These are phyloP conservation scores for Bryoglossum gracile DNA, from an alignment of 495 filamentous ascomycete species.

Conservation along the genomic window DNA sequence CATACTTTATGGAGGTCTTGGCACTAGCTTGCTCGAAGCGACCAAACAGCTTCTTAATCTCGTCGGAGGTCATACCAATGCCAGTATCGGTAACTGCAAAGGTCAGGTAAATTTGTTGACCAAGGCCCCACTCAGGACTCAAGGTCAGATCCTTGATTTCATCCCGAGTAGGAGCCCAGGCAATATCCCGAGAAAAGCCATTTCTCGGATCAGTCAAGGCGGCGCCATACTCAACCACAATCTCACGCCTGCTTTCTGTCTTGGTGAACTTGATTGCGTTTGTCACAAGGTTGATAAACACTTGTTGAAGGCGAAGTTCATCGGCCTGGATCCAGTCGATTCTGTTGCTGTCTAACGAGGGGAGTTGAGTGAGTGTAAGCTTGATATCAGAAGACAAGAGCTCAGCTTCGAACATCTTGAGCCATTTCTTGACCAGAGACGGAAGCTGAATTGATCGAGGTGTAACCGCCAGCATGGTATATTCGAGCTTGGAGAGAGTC, in stretches of 20 bases:
- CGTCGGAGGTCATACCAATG: slow-evolving; percentile 61
- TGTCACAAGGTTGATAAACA: slow-evolving; percentile 49
- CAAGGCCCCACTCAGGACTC: slow-evolving; percentile 57
- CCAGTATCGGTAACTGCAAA: slow-evolving; percentile 73
- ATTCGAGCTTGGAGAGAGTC: slow-evolving; percentile 51
- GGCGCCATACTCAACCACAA: slow-evolving; percentile 43
- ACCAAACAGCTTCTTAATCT: slow-evolving; percentile 67
- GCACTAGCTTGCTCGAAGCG: slow-evolving; percentile 72
- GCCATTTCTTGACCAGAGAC: slow-evolving; percentile 36
- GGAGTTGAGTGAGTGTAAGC: slow-evolving; percentile 42
- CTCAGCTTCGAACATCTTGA: slow-evolving; percentile 73
- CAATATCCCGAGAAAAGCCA: slow-evolving; percentile 27
- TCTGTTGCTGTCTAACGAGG: slow-evolving; percentile 36
- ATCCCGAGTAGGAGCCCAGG: slow-evolving; percentile 17
- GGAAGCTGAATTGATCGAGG: slow-evolving; percentile 45
- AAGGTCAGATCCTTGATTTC: slow-evolving; percentile 44
- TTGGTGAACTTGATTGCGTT: slow-evolving; percentile 55
- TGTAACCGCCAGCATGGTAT: slow-evolving; percentile 46
- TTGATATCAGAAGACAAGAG: slow-evolving; percentile 43
- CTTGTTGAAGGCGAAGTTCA: slow-evolving; percentile 49
- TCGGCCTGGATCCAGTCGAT: slow-evolving; percentile 54
- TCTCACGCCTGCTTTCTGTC: slow-evolving; percentile 18
- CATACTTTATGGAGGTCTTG: slow-evolving; percentile 69
- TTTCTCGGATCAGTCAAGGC: slow-evolving; percentile 24
- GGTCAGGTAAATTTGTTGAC: slow-evolving; percentile 60